Base-by-base conservation (phyloP, 2,329 filamentous ascomycete genomes). In the Colletotrichum higginsianum region DNA sequence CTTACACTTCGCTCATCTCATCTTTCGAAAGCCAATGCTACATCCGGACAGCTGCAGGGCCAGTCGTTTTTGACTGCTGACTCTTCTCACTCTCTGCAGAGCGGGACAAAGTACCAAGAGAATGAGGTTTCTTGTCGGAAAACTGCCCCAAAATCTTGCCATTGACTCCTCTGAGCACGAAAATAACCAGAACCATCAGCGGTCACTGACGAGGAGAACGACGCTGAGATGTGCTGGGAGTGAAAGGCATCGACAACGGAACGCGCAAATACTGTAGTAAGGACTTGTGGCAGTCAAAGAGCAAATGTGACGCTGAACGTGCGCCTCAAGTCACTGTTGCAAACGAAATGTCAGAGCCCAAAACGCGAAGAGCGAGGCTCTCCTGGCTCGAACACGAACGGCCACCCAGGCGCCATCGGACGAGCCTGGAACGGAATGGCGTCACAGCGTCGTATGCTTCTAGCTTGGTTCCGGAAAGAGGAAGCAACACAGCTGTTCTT, bases 361-460 rank as follows among this genome's bases (percentile, higher is more conserved):
- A 52, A 15, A 21, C 38, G 46, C 55, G 21, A 60, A 47, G 18
- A 23, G 64, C 30, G 38, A 61, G 26, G 23, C 26, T 18, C 21
- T 40, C 11, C 21, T 42, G 1, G 47, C 46, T 23, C 23, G 26
- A n/a, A 70, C 52, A 60, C 18, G 12, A 55, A 38, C n/a, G 44
- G 16, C 18, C 21, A 40, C 47, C 50, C 4, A 11, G 23, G 46
- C 7, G 26, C 26, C 15, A 67, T 71, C 42, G 46, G 64, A 71
- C 52, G 63, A 67, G 50, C 38, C 57, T 67, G 67, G 64, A 62
- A 71, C 67, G 44, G n/a, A 23, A 67, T 35, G 15, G 64, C 38
- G 50, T 71, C 67, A 67, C 64, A 61, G 44, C 50, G 57, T 16
- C 16, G 57, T 56, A 58, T 42, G 50, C 44, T 61, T 47, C 35